Conservation (phyloP, 2,329 filamentous ascomycete genomes). For the Aspergillus transmontanensis region DNA sequence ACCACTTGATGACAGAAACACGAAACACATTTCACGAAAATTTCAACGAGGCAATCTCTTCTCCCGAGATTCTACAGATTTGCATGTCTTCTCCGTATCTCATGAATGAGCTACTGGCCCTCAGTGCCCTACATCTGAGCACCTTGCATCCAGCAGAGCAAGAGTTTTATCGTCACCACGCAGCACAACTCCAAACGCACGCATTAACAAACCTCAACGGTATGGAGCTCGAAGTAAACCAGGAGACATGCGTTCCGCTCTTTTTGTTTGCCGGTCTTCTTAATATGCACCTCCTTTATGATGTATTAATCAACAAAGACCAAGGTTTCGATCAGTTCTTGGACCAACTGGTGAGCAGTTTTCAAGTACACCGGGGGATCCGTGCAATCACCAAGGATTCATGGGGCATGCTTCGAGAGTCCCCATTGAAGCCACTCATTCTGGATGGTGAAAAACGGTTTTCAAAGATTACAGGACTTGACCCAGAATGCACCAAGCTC, state of each 20-base stretch:
- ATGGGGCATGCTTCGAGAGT: conserved; percentile 18
- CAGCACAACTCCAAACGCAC: conserved; percentile 40
- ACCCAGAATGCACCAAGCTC: conserved; percentile 9
- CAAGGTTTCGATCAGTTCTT: conserved; percentile 40
- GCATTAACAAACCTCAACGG: conserved; percentile 23
- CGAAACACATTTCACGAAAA: not conserved
- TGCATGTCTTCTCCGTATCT: conserved; percentile 43
- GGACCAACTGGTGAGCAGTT: conserved; percentile 27
- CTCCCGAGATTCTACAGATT: conserved; percentile 8
- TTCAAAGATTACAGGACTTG: not conserved
- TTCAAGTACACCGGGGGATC: conserved; percentile 31
- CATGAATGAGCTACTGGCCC: conserved; percentile 52
- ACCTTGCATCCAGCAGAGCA: conserved; percentile 40
- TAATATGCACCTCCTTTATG: conserved; percentile 49
- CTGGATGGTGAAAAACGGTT: conserved; percentile 7
- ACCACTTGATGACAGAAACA: conserved; percentile 26
- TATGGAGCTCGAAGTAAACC: conserved; percentile 8
- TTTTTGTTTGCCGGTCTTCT: conserved; percentile 27
- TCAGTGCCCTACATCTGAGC: conserved; percentile 49
- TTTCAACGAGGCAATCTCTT: not conserved
- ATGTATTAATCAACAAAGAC: conserved; percentile 47
- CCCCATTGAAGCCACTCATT: conserved; percentile 14
- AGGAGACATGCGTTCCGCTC: conserved; percentile 21
- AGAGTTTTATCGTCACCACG: conserved; percentile 29
- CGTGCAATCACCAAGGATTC: conserved; percentile 18